Conservation (phyloP, 2,329 filamentous ascomycete species). For the Penicillium hesseltinei region DNA sequence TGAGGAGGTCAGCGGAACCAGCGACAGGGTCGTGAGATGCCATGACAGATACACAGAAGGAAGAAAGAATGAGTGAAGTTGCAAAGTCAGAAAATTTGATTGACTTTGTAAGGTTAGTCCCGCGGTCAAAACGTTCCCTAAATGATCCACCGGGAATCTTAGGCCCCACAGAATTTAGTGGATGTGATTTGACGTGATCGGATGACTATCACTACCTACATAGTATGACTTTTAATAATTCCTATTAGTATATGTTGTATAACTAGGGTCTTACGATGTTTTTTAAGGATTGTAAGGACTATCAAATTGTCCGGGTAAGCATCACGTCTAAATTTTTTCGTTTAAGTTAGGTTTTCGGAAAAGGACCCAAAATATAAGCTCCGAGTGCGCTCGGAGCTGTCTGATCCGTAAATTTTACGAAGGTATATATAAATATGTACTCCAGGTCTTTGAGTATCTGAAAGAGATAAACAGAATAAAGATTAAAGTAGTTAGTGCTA, state of each 20-base stretch:
- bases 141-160: neutral
- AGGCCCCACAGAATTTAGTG: neutral
- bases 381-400: too few relatives aligned
- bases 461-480: too few relatives aligned
- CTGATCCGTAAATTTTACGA: too few relatives aligned
- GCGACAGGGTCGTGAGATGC: slow-evolving; percentile 21
- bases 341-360: neutral
- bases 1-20: slow-evolving; percentile 23
- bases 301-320: neutral
- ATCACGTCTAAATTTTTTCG: neutral
- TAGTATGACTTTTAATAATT: neutral
- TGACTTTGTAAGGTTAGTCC: slow-evolving; percentile 3
- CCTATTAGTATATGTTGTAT: neutral
- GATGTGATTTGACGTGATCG: neutral
- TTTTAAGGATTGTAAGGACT: neutral
- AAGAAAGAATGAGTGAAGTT: neutral
- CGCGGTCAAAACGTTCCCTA: slow-evolving; percentile 5
- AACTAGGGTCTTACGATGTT: neutral
- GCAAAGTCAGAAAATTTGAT: slow-evolving; percentile 12
- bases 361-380: neutral
- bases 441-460: neutral
- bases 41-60: slow-evolving; percentile 1
- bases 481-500: neutral
- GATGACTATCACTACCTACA: neutral
- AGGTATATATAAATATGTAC: neutral